phyloP scores from a whole-genome alignment of 768 basidiomycete genomes.

The Russula dissimulans region DNA sequence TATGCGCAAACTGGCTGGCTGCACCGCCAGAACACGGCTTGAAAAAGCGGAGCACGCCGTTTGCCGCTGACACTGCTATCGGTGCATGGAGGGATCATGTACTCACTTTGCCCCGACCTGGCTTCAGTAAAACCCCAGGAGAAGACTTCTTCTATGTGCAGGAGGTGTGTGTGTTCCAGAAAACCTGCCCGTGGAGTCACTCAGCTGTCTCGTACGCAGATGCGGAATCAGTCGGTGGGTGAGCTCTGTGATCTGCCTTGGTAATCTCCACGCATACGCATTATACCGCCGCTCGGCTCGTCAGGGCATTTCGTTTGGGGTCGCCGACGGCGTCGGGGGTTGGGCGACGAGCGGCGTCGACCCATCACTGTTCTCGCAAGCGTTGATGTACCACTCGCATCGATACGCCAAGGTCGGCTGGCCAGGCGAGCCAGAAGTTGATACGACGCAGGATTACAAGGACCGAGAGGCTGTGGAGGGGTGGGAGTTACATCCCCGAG shows the following conservation, averaged over 20 bases:
- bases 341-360: slow-evolving; percentile 82
- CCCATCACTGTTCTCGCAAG: slow-evolving; percentile 84
- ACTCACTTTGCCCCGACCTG: slow-evolving; percentile 38
- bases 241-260: slow-evolving; percentile 12
- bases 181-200: background rate
- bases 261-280: slow-evolving; percentile 14
- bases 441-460: slow-evolving; percentile 65
- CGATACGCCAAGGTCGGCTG: slow-evolving; percentile 63
- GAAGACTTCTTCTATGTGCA: slow-evolving; percentile 62
- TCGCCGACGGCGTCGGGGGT: slow-evolving; percentile 91
- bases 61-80: slow-evolving; percentile 47
- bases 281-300: background rate
- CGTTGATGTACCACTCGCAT: slow-evolving; percentile 81
- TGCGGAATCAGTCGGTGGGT: slow-evolving; percentile 73
- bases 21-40: slow-evolving; percentile 43
- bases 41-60: slow-evolving; percentile 36
- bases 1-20: slow-evolving; percentile 70
- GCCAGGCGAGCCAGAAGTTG: slow-evolving; percentile 78
- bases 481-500: slow-evolving; percentile 55
- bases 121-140: slow-evolving; percentile 36
- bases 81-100: slow-evolving; percentile 63
- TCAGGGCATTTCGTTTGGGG: slow-evolving; percentile 72
- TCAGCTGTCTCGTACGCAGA: slow-evolving; percentile 33
- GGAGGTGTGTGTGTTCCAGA: slow-evolving; percentile 39
- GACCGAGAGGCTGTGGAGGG: slow-evolving; percentile 57